These are phyloP conservation scores for Colletotrichum cordylinicola DNA, from an alignment of 2,329 filamentous ascomycete species.

Conservation along the genomic window DNA sequence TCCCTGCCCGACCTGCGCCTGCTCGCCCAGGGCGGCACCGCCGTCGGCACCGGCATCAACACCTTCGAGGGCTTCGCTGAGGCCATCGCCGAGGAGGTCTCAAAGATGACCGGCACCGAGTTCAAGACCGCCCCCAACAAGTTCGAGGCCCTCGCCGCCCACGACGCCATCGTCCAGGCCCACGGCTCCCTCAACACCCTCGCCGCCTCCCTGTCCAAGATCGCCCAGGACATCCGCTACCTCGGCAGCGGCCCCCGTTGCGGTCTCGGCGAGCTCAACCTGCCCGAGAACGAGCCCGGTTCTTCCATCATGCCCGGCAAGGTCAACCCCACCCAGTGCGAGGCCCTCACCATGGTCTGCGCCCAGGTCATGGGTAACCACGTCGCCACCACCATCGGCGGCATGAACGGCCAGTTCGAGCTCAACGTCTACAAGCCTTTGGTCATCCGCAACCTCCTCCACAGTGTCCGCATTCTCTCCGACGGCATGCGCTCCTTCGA, in stretches of 20 bases:
- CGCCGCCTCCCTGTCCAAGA: constrained; percentile 92
- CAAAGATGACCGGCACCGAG: constrained; percentile 88
- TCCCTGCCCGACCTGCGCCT: constrained; percentile 84
- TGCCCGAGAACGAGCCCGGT: constrained; percentile 98
- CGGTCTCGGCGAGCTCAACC: constrained; percentile 88
- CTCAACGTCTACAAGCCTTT: constrained; percentile 99
- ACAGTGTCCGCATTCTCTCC: constrained; percentile 85
- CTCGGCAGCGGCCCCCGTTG: constrained; percentile 95
- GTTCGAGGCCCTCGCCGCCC: constrained; percentile 94
- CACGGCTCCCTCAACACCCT: constrained; percentile 95
- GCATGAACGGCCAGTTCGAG: constrained; percentile 98
- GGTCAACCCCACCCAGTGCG: constrained; percentile 98
- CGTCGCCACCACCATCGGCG: constrained; percentile 88
- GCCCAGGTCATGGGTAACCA: constrained; percentile 98
- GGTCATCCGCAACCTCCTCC: constrained; percentile 92
- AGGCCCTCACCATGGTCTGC: constrained; percentile 97
- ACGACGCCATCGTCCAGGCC: constrained; percentile 95
- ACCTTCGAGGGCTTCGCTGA: constrained; percentile 96
- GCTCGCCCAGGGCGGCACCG: constrained; percentile 94
- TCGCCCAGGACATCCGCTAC: constrained; percentile 97
- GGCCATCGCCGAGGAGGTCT: constrained; percentile 88
- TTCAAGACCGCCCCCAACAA: constrained; percentile 99
- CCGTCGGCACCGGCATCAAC: constrained; percentile 97
- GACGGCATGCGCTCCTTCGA: constrained; percentile 97
- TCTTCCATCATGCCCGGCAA: constrained; percentile 99